These are phyloP conservation scores for Penicillium riverlandense DNA, from an alignment of 495 filamentous ascomycete species.

Conservation along the genomic window DNA sequence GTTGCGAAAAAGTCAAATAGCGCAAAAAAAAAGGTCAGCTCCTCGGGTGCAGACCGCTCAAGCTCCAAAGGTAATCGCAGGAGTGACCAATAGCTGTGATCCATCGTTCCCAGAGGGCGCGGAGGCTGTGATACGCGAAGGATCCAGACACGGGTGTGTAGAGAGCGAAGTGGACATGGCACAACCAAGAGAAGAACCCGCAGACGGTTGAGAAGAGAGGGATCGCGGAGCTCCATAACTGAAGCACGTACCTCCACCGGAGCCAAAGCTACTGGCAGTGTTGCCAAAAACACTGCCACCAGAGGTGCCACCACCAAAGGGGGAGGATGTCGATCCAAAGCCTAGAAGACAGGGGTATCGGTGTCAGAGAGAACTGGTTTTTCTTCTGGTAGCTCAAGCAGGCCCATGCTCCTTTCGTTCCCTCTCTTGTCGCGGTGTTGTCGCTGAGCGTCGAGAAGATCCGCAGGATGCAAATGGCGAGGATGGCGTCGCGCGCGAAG, in stretches of 20 bases:
- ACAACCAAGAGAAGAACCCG: neutral
- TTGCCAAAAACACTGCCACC: slow-evolving; percentile 42
- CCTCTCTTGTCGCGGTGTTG: slow-evolving; percentile 21
- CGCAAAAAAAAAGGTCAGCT: slow-evolving; percentile 5
- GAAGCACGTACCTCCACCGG: slow-evolving; percentile 48
- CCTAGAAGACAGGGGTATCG: slow-evolving; percentile 43
- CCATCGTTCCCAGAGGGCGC: no score
- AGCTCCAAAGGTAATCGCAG: neutral
- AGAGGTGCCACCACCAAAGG: slow-evolving; percentile 29
- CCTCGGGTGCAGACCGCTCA: slow-evolving; percentile 13
- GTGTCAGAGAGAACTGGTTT: slow-evolving; percentile 36
- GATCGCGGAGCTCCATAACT: slow-evolving; percentile 25
- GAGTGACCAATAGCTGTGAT: no score
- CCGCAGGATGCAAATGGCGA: slow-evolving; percentile 11
- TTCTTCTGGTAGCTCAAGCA: slow-evolving; percentile 4
- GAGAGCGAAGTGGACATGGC: neutral
- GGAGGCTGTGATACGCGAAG: no score
- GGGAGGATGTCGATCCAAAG: slow-evolving; percentile 46
- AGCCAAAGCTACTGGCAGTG: slow-evolving; percentile 47
- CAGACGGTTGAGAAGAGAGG: slow-evolving; percentile 12
- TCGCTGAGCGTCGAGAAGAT: slow-evolving; percentile 23
- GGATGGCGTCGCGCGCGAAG: no score
- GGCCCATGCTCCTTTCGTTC: slow-evolving; percentile 31
- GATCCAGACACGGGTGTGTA: no score
- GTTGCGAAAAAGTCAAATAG: slow-evolving; percentile 12